phyloP scores from a whole-genome alignment of 192 early-diverging fungal genomes.

The Coemansia nantahalensis region DNA sequence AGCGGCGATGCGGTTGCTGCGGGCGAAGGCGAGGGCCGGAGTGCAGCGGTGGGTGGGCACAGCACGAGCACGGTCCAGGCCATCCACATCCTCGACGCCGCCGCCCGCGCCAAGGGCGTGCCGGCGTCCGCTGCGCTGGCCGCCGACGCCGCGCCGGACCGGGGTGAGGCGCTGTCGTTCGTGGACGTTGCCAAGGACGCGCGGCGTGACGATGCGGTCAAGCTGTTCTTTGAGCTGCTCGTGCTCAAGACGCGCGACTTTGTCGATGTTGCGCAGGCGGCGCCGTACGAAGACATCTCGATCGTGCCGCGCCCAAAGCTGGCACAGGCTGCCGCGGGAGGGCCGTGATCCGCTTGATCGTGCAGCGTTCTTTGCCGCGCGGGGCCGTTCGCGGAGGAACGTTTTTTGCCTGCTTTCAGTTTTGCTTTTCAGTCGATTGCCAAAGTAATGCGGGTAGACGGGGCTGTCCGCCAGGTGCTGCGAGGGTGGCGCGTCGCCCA shows the following conservation, averaged over 20 bases:
- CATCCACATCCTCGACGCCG: constrained; percentile 57
- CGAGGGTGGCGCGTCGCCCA: too few relatives aligned
- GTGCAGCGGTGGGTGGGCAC: constrained; percentile 37
- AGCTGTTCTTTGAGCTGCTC: constrained; percentile 90
- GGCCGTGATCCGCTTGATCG: background rate
- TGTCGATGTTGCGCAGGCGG: constrained; percentile 74
- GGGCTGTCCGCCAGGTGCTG: too few relatives aligned
- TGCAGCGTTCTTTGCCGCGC: background rate
- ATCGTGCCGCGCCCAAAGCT: constrained; percentile 56
- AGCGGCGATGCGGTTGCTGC: too few relatives aligned
- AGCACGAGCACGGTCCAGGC: constrained; percentile 64
- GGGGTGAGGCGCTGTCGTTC: constrained; percentile 30
- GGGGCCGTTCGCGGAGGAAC: too few relatives aligned
- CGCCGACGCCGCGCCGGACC: background rate
- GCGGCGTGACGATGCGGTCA: constrained; percentile 68
- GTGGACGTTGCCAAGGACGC: constrained; percentile 37
- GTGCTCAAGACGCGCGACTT: constrained; percentile 86
- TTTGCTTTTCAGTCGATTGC: too few relatives aligned
- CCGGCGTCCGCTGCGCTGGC: constrained; percentile 9
- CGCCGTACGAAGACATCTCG: constrained; percentile 80
- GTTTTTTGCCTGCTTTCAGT: too few relatives aligned
- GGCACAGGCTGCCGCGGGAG: constrained; percentile 7
- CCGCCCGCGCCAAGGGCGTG: constrained; percentile 37
- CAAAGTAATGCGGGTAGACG: too few relatives aligned
- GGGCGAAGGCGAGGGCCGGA: background rate